phyloP scores from a whole-genome alignment of 2,329 filamentous ascomycete genomes.

The Neurospora sp. region DNA sequence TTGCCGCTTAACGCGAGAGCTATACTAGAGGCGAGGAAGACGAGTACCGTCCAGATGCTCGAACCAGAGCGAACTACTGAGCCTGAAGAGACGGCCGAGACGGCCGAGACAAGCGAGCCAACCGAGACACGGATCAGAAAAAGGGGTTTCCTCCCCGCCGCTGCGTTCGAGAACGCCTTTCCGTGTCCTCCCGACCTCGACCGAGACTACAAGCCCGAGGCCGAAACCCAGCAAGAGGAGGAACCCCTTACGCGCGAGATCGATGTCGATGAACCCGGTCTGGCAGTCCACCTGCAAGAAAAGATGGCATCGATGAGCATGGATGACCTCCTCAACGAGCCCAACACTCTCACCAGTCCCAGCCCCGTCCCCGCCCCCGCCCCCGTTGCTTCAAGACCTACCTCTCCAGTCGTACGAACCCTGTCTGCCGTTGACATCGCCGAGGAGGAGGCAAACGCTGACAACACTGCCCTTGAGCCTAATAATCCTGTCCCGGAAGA shows the following conservation, averaged over 20 bases:
- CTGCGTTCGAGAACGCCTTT: background rate
- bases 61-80: too few relatives aligned
- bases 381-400: background rate
- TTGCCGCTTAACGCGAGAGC: background rate
- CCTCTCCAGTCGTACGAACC: background rate
- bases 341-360: background rate
- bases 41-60: background rate
- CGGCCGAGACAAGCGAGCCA: background rate
- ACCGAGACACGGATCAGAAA: background rate
- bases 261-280: rapidly evolving
- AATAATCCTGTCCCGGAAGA: background rate
- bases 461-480: too few relatives aligned
- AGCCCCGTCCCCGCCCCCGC: too few relatives aligned
- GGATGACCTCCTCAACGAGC: background rate
- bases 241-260: background rate
- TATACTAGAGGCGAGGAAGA: background rate
- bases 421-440: background rate
- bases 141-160: background rate
- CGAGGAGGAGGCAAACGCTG: background rate
- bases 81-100: too few relatives aligned
- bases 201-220: background rate
- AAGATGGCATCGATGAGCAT: background rate
- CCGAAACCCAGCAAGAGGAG: background rate
- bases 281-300: background rate
- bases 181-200: background rate